A percentile compares a stretch with the other conserved stretches of the same genome.
Evolutionary conservation across 1,284 basidiomycete species (phyloP).

Genomic region (Tilletia walkeri): DNA sequence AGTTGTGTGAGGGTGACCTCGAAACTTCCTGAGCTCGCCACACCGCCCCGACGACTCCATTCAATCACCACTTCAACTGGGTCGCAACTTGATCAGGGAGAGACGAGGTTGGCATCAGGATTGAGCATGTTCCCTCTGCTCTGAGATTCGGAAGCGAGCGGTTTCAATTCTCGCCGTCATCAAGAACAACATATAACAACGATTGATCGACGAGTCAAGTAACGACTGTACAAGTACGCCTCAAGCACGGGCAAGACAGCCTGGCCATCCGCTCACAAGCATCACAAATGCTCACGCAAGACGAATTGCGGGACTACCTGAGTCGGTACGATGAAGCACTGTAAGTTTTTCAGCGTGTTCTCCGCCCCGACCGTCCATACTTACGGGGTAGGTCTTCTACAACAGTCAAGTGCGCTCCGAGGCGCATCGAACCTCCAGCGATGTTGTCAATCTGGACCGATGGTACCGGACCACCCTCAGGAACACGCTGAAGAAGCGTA

Average conservation of each 20-base stretch:
- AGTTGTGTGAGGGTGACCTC: too few species aligned
- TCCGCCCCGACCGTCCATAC: not conserved
- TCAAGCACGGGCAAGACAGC: not conserved
- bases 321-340: conserved; percentile 3
- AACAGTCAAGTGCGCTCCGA: conserved; percentile 6
- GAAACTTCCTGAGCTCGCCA: too few species aligned
- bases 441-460: conserved; percentile 4
- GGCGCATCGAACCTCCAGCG: conserved; percentile 2
- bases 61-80: too few species aligned
- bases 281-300: not conserved
- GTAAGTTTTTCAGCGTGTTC: not conserved
- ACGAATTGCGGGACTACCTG: not conserved
- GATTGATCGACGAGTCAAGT: too few species aligned
- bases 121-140: too few species aligned
- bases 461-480: conserved; percentile 15
- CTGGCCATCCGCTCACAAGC: not conserved
- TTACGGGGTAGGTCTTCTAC: not conserved
- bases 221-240: not conserved
- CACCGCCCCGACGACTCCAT: too few species aligned
- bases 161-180: too few species aligned
- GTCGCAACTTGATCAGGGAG: too few species aligned
- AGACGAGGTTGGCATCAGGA: too few species aligned
- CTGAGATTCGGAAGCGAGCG: too few species aligned
- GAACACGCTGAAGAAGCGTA: not conserved
- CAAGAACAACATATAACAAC: too few species aligned